phyloP scores from a whole-genome alignment of 176 grass and related monocot species.

The Aegilops longissima region DNA sequence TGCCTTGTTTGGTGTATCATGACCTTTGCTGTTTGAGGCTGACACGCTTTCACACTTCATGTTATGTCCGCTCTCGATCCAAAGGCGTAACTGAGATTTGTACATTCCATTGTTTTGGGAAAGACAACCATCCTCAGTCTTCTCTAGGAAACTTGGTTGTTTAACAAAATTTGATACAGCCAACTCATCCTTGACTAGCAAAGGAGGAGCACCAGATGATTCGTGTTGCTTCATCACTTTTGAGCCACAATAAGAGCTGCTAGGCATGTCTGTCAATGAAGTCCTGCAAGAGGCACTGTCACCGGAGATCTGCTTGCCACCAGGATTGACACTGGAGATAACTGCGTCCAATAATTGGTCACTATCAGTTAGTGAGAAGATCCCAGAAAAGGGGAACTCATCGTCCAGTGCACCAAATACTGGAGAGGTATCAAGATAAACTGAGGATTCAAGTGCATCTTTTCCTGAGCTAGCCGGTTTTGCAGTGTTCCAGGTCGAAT shows the following conservation, averaged over 20 bases:
- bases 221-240: conserved; percentile 41
- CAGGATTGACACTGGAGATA: conserved; percentile 58
- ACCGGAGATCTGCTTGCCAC: conserved; percentile 54
- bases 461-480: conserved; percentile 32
- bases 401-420: conserved; percentile 38
- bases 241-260: conserved; percentile 48
- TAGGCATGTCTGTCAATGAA: conserved; percentile 57
- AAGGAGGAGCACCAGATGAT: conserved; percentile 33
- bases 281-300: conserved; percentile 62
- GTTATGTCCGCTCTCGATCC: conserved; percentile 63
- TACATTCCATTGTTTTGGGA: conserved; percentile 53
- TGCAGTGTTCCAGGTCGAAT: conserved; percentile 35
- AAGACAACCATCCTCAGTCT: conserved; percentile 42
- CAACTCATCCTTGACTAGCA: conserved; percentile 55
- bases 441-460: conserved; percentile 43
- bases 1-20: conserved; percentile 54
- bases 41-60: conserved; percentile 67
- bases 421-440: conserved; percentile 34
- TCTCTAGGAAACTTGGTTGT: conserved; percentile 42
- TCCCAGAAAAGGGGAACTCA: conserved; percentile 51
- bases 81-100: conserved; percentile 70
- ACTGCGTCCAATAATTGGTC: conserved; percentile 86
- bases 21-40: conserved; percentile 65
- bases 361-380: conserved; percentile 52
- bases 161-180: conserved; percentile 58